phyloP scores from a whole-genome alignment of 2,329 filamentous ascomycete species.

The Aspergillus ochraceus region DNA sequence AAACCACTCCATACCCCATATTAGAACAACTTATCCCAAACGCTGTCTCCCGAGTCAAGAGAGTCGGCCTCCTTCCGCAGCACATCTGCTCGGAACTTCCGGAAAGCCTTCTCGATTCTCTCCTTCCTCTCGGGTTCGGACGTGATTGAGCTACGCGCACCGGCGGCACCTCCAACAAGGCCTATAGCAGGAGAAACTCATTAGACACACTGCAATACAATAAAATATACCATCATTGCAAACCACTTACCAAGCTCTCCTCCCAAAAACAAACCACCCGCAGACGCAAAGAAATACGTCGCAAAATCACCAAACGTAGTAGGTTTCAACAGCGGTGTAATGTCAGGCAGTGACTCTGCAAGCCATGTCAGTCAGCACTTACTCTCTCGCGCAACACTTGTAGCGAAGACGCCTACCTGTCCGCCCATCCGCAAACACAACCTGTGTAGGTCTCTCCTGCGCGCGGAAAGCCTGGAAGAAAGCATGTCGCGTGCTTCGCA shows the following conservation, averaged over 20 bases:
- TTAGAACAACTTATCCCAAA: slow-evolving; percentile 28
- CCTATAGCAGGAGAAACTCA: slow-evolving; percentile 34
- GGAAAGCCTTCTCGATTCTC: slow-evolving; percentile 64
- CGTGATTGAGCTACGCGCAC: slow-evolving; percentile 55
- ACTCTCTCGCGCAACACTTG: background rate
- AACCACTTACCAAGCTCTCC: slow-evolving; percentile 52
- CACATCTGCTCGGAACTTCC: slow-evolving; percentile 63
- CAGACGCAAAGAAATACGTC: slow-evolving; percentile 62
- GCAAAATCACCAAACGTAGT: slow-evolving; percentile 60
- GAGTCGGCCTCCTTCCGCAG: slow-evolving; percentile 59
- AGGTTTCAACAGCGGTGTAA: slow-evolving; percentile 59
- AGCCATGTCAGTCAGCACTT: background rate
- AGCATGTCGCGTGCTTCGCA: slow-evolving; percentile 56
- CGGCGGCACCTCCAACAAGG: slow-evolving; percentile 56
- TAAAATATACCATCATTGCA: background rate
- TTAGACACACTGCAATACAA: too few species aligned
- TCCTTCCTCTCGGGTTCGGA: slow-evolving; percentile 54
- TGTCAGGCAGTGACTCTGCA: slow-evolving; percentile 61
- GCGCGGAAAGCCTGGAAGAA: slow-evolving; percentile 64
- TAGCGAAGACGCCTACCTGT: slow-evolving; percentile 43
- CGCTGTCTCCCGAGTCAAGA: slow-evolving; percentile 48
- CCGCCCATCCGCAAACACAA: slow-evolving; percentile 62
- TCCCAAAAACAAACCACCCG: slow-evolving; percentile 63
- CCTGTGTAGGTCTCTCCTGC: slow-evolving; percentile 60
- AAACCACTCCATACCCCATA: too few species aligned